Evolutionary conservation across 2,329 filamentous ascomycete genomes (phyloP).

Genomic region (Chrysoporthe cubensis): DNA sequence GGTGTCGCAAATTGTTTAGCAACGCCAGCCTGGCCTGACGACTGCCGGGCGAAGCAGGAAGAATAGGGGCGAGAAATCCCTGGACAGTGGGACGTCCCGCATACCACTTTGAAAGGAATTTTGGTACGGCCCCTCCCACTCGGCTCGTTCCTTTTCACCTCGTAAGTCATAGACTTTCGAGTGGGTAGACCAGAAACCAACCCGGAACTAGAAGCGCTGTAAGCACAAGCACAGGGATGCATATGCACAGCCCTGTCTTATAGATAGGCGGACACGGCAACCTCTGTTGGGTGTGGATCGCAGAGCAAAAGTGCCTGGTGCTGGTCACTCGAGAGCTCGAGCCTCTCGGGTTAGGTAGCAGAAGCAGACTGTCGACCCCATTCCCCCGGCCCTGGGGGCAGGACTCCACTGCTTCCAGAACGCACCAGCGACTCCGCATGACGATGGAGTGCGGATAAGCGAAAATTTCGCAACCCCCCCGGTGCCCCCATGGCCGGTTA

Average conservation of each 20-base stretch:
- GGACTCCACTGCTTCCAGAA: constrained; percentile 16
- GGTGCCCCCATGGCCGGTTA: background rate
- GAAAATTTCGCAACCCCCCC: background rate
- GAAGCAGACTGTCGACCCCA: background rate
- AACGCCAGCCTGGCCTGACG: background rate
- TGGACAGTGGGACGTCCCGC: background rate
- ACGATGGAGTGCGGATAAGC: constrained; percentile 8
- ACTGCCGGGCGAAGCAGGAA: background rate
- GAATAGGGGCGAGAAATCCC: background rate
- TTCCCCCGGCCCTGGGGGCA: background rate
- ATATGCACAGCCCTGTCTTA: background rate
- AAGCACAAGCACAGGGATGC: background rate
- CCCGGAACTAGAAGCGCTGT: background rate
- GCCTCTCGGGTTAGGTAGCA: background rate
- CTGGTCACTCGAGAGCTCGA: background rate
- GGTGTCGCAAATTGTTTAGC: background rate
- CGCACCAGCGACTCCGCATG: constrained; percentile 1
- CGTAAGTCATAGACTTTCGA: background rate
- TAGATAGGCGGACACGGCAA: background rate
- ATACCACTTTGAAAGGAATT: background rate
- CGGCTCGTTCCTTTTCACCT: constrained; percentile 11
- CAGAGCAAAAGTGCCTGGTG: background rate
- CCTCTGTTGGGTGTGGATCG: background rate
- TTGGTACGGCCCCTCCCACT: constrained; percentile 1
- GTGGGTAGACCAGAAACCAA: background rate